Conservation (phyloP, 2,329 filamentous ascomycete species). For the Beauveria sp. region DNA sequence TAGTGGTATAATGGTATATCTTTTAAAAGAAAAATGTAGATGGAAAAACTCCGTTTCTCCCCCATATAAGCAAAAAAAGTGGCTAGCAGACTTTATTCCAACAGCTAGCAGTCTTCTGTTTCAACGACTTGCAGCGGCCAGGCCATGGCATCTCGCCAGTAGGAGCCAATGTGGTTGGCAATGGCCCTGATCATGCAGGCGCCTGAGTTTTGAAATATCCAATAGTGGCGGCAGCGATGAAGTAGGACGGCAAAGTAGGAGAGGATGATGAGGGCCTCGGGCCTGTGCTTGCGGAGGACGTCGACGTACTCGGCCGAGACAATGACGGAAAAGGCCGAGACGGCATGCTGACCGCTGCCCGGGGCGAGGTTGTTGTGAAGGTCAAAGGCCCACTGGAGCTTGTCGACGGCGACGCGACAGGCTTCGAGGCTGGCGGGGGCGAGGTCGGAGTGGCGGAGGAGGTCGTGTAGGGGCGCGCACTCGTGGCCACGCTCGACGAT, state of each 20-base stretch:
- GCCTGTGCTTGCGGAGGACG: conserved; percentile 25
- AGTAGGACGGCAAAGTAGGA: conserved; percentile 36
- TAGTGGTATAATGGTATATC: conserved; percentile 3
- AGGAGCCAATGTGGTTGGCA: conserved; percentile 13
- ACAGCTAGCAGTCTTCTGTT: conserved; percentile 1
- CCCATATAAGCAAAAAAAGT: not conserved
- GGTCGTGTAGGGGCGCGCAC: conserved; percentile 3
- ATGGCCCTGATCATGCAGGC: conserved; percentile 11
- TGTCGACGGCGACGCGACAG: conserved; percentile 13
- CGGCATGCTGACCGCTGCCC: conserved; percentile 10
- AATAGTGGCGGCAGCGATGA: conserved; percentile 25
- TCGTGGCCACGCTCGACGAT: conserved; percentile 7
- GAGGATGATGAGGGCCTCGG: conserved; percentile 32
- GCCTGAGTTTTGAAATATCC: conserved; percentile 22
- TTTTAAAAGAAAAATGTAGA: not conserved
- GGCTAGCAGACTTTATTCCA: too few relatives aligned
- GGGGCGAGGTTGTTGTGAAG: conserved; percentile 10
- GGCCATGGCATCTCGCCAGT: conserved; percentile 13
- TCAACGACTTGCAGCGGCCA: conserved; percentile 13
- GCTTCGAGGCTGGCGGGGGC: conserved; percentile 10
- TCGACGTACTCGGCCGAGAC: conserved; percentile 23
- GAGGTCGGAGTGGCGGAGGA: conserved; percentile 9
- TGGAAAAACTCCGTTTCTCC: not conserved
- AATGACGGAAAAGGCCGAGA: conserved; percentile 14
- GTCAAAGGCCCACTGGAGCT: conserved; percentile 13